A percentile compares a stretch with the other conserved stretches of the same genome.
Evolutionary conservation across 2,329 filamentous ascomycete species (phyloP).

Genomic region (Penicillium sclerotiorum): DNA sequence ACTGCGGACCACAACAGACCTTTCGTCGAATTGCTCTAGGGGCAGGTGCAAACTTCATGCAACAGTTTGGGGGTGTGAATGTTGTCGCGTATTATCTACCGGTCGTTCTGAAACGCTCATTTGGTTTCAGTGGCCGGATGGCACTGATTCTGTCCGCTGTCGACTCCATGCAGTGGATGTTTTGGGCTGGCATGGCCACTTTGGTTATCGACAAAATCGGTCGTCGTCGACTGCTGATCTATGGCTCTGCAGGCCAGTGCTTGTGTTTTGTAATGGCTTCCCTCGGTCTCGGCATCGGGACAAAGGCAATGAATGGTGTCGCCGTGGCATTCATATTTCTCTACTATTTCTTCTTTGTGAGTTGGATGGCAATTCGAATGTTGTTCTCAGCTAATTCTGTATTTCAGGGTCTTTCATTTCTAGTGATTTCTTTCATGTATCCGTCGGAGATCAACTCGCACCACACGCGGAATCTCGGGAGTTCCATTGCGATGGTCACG

Average conservation of each 20-base stretch:
- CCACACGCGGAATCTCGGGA: conserved; percentile 54
- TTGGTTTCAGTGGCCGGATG: conserved; percentile 37
- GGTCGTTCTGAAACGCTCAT: conserved; percentile 47
- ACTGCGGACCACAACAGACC: conserved; percentile 32
- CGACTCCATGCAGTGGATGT: conserved; percentile 42
- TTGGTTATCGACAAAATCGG: conserved; percentile 47
- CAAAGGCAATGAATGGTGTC: background rate
- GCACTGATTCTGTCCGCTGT: conserved; percentile 53
- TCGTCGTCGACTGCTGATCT: conserved; percentile 31
- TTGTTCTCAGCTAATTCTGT: no score
- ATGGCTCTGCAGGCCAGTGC: conserved; percentile 30
- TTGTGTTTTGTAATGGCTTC: conserved; percentile 26
- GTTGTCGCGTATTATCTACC: conserved; percentile 49
- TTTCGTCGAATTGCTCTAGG: conserved; percentile 35
- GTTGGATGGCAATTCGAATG: no score
- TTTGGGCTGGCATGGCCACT: conserved; percentile 38
- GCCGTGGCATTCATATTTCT: background rate
- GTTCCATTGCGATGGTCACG: conserved; percentile 48
- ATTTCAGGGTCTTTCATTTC: conserved; percentile 66
- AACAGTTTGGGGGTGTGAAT: conserved; percentile 51
- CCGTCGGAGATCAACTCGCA: conserved; percentile 51
- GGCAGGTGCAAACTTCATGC: conserved; percentile 37
- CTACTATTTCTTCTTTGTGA: background rate
- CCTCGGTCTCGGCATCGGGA: conserved; percentile 39
- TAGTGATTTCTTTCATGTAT: conserved; percentile 63